Evolutionary conservation across 306 rosid genomes (phyloP).

Genomic region (Quercus variabilis): DNA sequence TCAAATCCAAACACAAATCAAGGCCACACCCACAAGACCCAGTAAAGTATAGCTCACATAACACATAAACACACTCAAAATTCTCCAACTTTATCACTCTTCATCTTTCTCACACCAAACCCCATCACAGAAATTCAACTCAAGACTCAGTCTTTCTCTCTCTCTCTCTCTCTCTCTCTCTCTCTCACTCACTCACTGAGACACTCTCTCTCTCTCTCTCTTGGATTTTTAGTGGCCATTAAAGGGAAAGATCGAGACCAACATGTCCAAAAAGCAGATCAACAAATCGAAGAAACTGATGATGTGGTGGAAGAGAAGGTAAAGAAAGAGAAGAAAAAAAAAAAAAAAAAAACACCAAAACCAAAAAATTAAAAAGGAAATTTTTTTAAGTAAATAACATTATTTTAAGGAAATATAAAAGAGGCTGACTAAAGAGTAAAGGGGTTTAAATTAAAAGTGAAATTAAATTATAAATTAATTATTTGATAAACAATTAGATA

Average conservation of each 20-base stretch:
- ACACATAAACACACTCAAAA: conserved; percentile 19
- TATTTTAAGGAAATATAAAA: not conserved
- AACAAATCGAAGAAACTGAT: conserved; percentile 80
- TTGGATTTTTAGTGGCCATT: conserved; percentile 41
- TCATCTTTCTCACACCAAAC: conserved; percentile 24
- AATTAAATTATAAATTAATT: not conserved
- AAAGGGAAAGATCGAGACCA: conserved; percentile 60
- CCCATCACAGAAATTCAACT: conserved; percentile 44
- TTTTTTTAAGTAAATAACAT: not conserved
- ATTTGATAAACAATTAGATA: not conserved
- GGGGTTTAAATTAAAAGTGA: not conserved
- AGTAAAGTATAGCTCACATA: conserved; percentile 32
- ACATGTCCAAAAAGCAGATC: conserved; percentile 76
- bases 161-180: conserved; percentile 13
- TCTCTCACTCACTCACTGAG: conserved; percentile 10
- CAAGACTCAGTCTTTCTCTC: conserved; percentile 15
- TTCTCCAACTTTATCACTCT: conserved; percentile 11
- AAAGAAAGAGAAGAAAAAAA: conserved; percentile 29
- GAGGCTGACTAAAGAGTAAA: not conserved
- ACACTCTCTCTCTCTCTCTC: not conserved
- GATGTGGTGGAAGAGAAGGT: conserved; percentile 62
- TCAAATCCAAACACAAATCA: conserved; percentile 60
- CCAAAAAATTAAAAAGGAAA: not conserved
- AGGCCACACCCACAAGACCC: conserved; percentile 43
- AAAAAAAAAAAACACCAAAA: not conserved